Conservation (phyloP, 306 rosid species). For the Erythrophleum fordii region DNA sequence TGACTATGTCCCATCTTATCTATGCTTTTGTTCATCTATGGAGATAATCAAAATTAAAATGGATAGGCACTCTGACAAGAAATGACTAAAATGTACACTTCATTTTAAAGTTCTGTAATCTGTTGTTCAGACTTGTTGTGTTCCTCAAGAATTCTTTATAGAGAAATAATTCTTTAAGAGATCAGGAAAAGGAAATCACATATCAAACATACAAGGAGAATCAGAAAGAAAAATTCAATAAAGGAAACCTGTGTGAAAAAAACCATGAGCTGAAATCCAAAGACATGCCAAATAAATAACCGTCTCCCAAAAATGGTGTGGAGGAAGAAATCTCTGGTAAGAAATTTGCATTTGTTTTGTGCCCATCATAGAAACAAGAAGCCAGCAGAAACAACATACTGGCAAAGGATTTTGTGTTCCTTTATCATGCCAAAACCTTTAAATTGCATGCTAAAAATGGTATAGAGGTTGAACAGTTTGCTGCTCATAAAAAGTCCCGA, state of each 20-base stretch:
- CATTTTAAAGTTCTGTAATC: constrained; percentile 8
- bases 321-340: too few relatives aligned
- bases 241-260: too few relatives aligned
- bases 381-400: too few relatives aligned
- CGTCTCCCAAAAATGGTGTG: too few relatives aligned
- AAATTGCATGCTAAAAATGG: neutral
- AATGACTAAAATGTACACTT: constrained; percentile 9
- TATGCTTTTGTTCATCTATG: constrained; percentile 27
- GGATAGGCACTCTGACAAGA: constrained; percentile 12
- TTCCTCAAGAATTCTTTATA: neutral
- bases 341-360: too few relatives aligned
- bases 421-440: neutral
- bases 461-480: neutral
- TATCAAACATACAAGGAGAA: neutral
- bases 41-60: constrained; percentile 12
- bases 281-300: too few relatives aligned
- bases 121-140: neutral
- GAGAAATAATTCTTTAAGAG: neutral
- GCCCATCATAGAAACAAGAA: too few relatives aligned
- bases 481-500: neutral
- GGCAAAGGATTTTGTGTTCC: too few relatives aligned
- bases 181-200: neutral
- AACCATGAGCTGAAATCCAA: too few relatives aligned
- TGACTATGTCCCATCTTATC: constrained; percentile 32
- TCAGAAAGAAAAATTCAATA: neutral